Base-by-base conservation (phyloP, 306 rosid species). In the Fragaria ananassa region DNA sequence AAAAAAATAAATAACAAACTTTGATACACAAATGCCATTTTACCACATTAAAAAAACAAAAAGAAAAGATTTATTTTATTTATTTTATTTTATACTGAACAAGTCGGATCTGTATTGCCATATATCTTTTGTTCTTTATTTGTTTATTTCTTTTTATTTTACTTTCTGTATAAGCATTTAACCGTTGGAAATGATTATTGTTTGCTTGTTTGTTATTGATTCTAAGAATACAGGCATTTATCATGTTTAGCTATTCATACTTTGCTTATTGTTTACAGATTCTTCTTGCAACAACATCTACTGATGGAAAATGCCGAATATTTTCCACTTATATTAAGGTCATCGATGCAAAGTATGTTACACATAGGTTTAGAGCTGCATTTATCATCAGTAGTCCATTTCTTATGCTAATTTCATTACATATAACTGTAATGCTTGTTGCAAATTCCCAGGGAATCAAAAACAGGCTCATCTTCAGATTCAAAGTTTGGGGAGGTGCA, bases 401-500 rank as follows among this genome's bases (percentile, higher is more conserved):
- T 18, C 25, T 18, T 68, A 76, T 81, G 41, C 45, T 83, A 77
- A 10, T 25, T 45, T 44, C 76, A 1, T 50, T 68, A 67, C 71
- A 56, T 67, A 49, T 62, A 77, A 50, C 68, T 72, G 45, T 65
- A 68, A 77, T 82, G 41, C 86, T 69, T 83, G 60, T 78, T 76
- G 77, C 13, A 78, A 80, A 71, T 89, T 77, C 68, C 18, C 92
- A 95, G 99, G 97, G 99, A 92, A 85, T 80, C 93, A 45, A 88
- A 71, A 78, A 73, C 87, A 50, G 90, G 91, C 50, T 66, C 91
- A 70, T 83, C 90, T 58, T 83, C 96, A 39, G 99, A 92, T 74
- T 79, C 88, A 21, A 95, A 91, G 79, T 95, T 95, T 81, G 99
- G 99, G 86, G 99, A 95, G 99, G 99, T 95, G 75, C 70, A 56